Evolutionary conservation across 1,139 yeast genomes (phyloP), one percentile per base, ranked within the genome.

Genomic region (Arxiozyma slooffiae): DNA sequence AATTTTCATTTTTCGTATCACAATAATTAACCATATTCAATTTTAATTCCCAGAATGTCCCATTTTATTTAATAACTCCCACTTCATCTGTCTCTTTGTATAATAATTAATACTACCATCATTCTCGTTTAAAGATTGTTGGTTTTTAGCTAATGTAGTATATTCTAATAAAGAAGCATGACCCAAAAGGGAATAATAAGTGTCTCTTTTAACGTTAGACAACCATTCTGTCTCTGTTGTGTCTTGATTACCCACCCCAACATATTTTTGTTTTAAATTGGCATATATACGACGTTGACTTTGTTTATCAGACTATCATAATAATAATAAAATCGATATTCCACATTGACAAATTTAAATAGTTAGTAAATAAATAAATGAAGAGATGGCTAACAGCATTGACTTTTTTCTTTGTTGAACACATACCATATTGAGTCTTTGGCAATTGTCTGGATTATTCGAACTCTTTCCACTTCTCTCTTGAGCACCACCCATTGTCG

Each of bases 91-190:
- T 41, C 56, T 54, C 51, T 61, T 60, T 40, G 60, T 55, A 20
- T 44, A 24, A 11, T 54, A 24, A 11, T 54, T 45, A 7, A 79
- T 81, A 30, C 14, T 11, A 30, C 36, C 14, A 30, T 16, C 36
- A 11, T 30, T 30, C 48, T 75, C 81, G 48, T 75, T 26, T 20
- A 20, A n/a, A 21, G 45, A 16, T 9, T 36, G 36, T 30, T 30
- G 34, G 9, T 38, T 42, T 21, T 22, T 64, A 0, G 82, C 85
- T 8, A 85, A 63, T n/a, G 95, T 71, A 49, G 82, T 73, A 61
- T 86, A 86, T 55, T 80, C 78, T 44, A 87, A 65, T 50, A 84
- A 55, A 3, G 79, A 77, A 18, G 82, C 80, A 64, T 90, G 96
- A 26, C 85, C 84, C 24, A 81, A 77, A 48, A 87, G 67, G 18